Base-by-base conservation (phyloP, 345 rosid genomes). In the Brassica rapa region DNA sequence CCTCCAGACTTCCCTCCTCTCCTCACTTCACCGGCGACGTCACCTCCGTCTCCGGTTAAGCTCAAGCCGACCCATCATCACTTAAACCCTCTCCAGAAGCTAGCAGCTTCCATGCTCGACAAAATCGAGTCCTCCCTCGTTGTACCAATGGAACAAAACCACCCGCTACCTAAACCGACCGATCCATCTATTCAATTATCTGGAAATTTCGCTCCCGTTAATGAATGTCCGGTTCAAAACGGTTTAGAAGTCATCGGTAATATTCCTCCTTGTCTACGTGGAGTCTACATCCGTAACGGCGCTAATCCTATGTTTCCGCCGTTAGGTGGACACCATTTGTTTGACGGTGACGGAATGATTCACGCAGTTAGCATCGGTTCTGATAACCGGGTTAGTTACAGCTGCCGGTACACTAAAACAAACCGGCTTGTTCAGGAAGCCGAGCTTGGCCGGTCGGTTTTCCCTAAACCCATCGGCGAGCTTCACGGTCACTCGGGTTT, bases 331-430 rank as follows among this genome's bases (percentile, higher is more conserved):
- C 88, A 89, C 82, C 98, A 91, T 80, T 72, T 91, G 2, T 91
- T 93, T 60, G 98, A 91, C 46, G 95, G 97, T 39, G 97, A 93
- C 72, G 98, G 95, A 30, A 93, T 91, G 97, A 71, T 93, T 53
- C 98, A 93, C 75, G 97, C 97, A 6, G 87, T 93, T 27, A 82
- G 67, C 2, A 79, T 93, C 32, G 82, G 77, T 61, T 4, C 10
- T 2, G 82, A 68, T 11, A 84, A 82, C 66, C 37, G 60, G 12
- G 94, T 91, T 43, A 83, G 90, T 70, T 89, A 91, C 24, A 65
- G 86, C 57, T 91, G 94, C 61, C 84, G 93, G 71, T 89, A 82
- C 83, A 91, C 94, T 16, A 80, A 74, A 12, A 91, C 97, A 7
- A 86, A 81, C 82, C 83, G 94, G 78, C 81, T 89, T 41, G 70